Conservation (phyloP, 1,284 basidiomycete genomes). For the Ganoderma multipileum region DNA sequence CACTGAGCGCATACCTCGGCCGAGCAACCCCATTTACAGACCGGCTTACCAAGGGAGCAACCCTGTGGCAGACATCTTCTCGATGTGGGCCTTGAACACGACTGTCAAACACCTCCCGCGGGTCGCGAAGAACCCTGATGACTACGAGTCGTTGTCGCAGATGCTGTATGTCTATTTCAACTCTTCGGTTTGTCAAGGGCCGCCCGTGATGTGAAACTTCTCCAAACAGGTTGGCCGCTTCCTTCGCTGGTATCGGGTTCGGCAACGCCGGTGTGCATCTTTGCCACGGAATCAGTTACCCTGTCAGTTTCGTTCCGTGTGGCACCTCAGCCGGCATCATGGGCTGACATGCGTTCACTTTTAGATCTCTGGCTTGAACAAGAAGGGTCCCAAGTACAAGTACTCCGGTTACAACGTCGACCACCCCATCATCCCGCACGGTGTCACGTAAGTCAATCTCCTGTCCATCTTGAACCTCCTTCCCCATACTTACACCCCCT, state of each 20-base stretch:
- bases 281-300: slow-evolving; percentile 89
- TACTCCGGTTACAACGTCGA: slow-evolving; percentile 86
- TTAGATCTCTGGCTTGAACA: slow-evolving; percentile 96
- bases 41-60: slow-evolving; percentile 97
- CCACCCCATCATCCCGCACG: slow-evolving; percentile 93
- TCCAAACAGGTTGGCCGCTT: slow-evolving; percentile 73
- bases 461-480: not conserved
- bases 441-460: slow-evolving; percentile 64
- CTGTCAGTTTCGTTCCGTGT: slow-evolving; percentile 50
- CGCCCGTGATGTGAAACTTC: not conserved
- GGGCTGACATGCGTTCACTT: not conserved
- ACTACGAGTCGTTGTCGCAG: slow-evolving; percentile 86
- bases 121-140: slow-evolving; percentile 81
- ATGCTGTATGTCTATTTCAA: slow-evolving; percentile 77
- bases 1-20: slow-evolving; percentile 88
- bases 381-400: slow-evolving; percentile 88
- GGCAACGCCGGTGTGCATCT: slow-evolving; percentile 95
- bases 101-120: slow-evolving; percentile 92
- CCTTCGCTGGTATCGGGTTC: slow-evolving; percentile 95
- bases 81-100: slow-evolving; percentile 91
- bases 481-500: not conserved
- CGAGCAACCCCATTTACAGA: slow-evolving; percentile 87
- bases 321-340: slow-evolving; percentile 1
- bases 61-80: slow-evolving; percentile 96
- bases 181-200: not conserved